These are phyloP conservation scores for Tetradesmus lagerheimii DNA, from an alignment of 139 green algal genomes.

Conservation along the genomic window DNA sequence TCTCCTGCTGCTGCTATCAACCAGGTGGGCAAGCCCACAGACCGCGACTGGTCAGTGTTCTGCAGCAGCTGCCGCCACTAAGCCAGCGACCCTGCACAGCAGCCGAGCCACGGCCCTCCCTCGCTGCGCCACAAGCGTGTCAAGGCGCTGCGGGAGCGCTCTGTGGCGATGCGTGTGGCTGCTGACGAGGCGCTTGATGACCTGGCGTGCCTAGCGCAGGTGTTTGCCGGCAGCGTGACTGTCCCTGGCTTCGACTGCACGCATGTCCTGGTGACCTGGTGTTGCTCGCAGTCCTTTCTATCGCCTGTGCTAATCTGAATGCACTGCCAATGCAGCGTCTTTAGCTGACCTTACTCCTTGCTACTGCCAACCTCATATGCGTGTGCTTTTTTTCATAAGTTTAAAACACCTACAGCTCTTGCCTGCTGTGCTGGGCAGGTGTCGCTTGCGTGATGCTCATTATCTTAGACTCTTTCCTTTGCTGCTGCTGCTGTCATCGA, in stretches of 20 bases:
- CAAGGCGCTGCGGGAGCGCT: neutral
- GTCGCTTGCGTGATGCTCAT: no score
- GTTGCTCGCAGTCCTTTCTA: neutral
- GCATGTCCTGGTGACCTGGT: neutral
- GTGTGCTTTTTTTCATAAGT: no score
- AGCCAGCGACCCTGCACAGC: neutral
- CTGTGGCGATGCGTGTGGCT: neutral
- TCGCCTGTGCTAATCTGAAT: no score
- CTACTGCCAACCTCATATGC: no score
- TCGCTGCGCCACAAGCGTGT: neutral
- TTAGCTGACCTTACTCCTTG: no score
- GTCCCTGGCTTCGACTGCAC: neutral
- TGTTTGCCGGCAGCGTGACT: neutral
- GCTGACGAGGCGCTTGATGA: neutral
- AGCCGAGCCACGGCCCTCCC: neutral
- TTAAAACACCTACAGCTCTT: no score
- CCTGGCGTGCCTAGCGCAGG: neutral
- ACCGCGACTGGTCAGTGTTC: neutral
- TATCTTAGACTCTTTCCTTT: neutral
- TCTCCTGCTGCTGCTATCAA: neutral
- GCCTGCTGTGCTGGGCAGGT: no score
- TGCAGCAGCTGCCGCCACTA: slow-evolving; percentile 12
- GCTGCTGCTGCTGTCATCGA: neutral
- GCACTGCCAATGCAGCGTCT: no score
- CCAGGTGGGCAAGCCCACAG: neutral